Conservation (phyloP, 75 land plant species). For the Larix kaempferi region DNA sequence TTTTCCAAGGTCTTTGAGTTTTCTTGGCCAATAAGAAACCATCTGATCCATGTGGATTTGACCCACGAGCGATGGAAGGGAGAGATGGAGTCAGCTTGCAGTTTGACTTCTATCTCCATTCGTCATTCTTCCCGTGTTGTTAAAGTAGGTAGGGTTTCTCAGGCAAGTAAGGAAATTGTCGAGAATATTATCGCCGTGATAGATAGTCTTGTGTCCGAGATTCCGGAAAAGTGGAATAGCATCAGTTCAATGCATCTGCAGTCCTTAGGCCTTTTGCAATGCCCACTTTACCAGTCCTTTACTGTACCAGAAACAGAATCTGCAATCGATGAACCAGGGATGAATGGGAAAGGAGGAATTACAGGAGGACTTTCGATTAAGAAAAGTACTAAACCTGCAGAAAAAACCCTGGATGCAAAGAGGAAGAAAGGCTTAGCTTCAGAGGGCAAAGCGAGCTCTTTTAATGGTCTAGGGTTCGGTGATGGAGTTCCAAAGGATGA, state of each 20-base stretch:
- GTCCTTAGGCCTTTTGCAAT: constrained; percentile 54
- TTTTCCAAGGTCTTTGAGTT: constrained; percentile 50
- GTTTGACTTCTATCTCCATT: constrained; percentile 54
- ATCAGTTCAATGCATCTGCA: constrained; percentile 69
- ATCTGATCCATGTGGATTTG: constrained; percentile 69
- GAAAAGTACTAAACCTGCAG: neutral
- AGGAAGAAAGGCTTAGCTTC: neutral
- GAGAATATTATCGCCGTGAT: constrained; percentile 67
- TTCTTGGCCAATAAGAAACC: constrained; percentile 70
- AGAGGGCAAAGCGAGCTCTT: neutral
- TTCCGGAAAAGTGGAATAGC: constrained; percentile 72
- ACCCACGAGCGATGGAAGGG: constrained; percentile 55
- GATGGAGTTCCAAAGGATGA: neutral
- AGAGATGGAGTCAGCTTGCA: constrained; percentile 46
- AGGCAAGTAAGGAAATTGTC: constrained; percentile 49
- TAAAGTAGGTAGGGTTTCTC: constrained; percentile 55
- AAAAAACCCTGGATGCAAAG: neutral
- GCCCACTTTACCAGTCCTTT: constrained; percentile 71
- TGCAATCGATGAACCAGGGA: neutral
- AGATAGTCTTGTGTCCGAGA: constrained; percentile 42
- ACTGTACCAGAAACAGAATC: constrained; percentile 20
- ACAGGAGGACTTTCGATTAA: neutral
- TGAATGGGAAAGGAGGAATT: neutral
- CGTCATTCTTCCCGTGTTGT: constrained; percentile 53
- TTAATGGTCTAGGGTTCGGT: neutral